phyloP scores from a whole-genome alignment of 23 red algal species.

The Gracilaria caudata region DNA sequence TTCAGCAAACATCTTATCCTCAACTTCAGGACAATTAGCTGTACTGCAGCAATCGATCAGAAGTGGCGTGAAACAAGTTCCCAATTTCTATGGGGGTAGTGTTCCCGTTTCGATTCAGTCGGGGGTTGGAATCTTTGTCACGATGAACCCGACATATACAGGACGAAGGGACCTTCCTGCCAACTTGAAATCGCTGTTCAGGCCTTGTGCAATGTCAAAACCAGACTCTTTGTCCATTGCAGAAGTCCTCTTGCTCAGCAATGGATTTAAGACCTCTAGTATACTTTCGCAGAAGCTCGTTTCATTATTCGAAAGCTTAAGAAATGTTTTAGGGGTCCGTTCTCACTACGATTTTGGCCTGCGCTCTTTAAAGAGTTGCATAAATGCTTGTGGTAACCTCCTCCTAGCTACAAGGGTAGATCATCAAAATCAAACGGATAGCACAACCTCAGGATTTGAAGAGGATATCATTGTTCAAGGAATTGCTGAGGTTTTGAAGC shows the following conservation, averaged over 20 bases:
- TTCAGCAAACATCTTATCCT: constrained; percentile 58
- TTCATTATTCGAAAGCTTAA: constrained; percentile 40
- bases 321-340: constrained; percentile 3
- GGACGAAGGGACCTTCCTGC: constrained; percentile 73
- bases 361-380: constrained; percentile 52
- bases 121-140: constrained; percentile 67
- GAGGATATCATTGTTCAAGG: constrained; percentile 59
- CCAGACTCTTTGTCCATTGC: constrained; percentile 59
- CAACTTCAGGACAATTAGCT: constrained; percentile 72
- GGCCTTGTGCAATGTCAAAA: constrained; percentile 70
- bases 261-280: constrained; percentile 54
- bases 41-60: constrained; percentile 46
- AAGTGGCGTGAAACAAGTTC: constrained; percentile 21
- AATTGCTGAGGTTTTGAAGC: constrained; percentile 63
- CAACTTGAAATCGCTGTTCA: constrained; percentile 69
- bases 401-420: background rate
- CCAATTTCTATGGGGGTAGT: constrained; percentile 55
- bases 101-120: constrained; percentile 31
- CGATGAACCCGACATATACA: constrained; percentile 75
- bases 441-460: background rate
- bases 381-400: constrained; percentile 41
- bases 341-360: constrained; percentile 79
- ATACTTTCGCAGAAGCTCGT: constrained; percentile 38
- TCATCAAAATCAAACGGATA: background rate
- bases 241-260: constrained; percentile 59